A percentile compares a stretch with the other conserved stretches of the same genome.
Conservation (phyloP, 2,329 filamentous ascomycete species). For the Sclerotinia trifoliorum region DNA sequence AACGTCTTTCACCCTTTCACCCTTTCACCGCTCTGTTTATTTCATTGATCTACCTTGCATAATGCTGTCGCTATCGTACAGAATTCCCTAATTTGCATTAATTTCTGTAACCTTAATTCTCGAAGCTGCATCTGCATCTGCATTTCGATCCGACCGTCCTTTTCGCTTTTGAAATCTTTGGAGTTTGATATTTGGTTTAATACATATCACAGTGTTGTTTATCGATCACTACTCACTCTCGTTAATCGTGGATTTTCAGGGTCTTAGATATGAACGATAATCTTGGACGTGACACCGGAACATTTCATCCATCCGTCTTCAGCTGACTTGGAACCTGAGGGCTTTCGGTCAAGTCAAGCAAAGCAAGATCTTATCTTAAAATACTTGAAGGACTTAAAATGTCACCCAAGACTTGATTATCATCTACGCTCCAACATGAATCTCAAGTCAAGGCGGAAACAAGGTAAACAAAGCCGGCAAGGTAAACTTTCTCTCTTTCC, state of each 20-base stretch:
- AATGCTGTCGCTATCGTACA: not conserved
- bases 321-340: too few species aligned
- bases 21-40: not conserved
- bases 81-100: not conserved
- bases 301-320: not conserved
- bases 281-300: not conserved
- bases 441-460: not conserved
- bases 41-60: constrained; percentile 16
- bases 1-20: constrained; percentile 17
- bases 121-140: not conserved
- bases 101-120: not conserved
- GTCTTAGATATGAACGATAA: constrained; percentile 1
- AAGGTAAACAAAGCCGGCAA: constrained; percentile 6
- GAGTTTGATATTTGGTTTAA: not conserved
- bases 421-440: not conserved
- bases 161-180: not conserved
- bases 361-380: not conserved
- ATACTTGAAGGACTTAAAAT: not conserved
- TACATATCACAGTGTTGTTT: not conserved
- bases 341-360: too few species aligned
- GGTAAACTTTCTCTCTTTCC: not conserved
- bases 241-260: not conserved
- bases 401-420: not conserved
- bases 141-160: not conserved
- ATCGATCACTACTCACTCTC: not conserved